Base-by-base conservation (phyloP, 1,284 basidiomycete genomes). In the Cutaneotrichosporon sp. region DNA sequence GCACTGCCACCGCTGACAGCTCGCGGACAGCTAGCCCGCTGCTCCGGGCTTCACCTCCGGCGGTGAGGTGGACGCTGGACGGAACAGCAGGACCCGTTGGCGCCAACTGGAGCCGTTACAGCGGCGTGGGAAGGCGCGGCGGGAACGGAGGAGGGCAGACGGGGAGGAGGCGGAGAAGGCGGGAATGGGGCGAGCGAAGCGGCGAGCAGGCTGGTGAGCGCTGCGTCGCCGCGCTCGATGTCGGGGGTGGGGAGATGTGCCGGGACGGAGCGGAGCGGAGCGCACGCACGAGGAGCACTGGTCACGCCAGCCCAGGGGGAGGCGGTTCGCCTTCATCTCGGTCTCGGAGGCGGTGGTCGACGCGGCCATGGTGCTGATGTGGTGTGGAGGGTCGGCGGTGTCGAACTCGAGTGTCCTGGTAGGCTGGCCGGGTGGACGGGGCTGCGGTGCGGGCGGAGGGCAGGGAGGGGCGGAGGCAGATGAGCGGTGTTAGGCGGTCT, bases 241-340 rank as follows among this genome's bases (percentile, higher is more conserved):
- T n/a, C 11, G 16, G 36, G 36, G 36, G 14, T 14, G 36, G 36
- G 20, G 16, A 8, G 24, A 38, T 14, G 22, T 2, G 22, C 4
- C 4, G 25, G 27, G 29, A 4, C 20, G 25, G 20, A 27, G 24
- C 55, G 27, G 20, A n/a, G 25, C 51, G 16, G 8, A 20, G 49
- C 14, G 60, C 38, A 31, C 89, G 74, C 78, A 95, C 93, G 92
- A 87, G 69, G 92, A 95, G 80, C 93, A 97, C 69, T 89, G 86
- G 80, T 97, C 93, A 72, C 93, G 84, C 87, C 90, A 97, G 13
- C 85, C 89, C 10, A 95, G 69, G 9, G 93, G 93, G 25, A 95
- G 83, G 65, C 83, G 84, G 63, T 89, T 83, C 8, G 85, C 84
- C 79, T 91, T 90, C 77, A 92, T 84, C 79, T 95, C 90, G 65